Evolutionary conservation across 306 rosid species (phyloP).

Genomic region (Oemleria cerasiformis): DNA sequence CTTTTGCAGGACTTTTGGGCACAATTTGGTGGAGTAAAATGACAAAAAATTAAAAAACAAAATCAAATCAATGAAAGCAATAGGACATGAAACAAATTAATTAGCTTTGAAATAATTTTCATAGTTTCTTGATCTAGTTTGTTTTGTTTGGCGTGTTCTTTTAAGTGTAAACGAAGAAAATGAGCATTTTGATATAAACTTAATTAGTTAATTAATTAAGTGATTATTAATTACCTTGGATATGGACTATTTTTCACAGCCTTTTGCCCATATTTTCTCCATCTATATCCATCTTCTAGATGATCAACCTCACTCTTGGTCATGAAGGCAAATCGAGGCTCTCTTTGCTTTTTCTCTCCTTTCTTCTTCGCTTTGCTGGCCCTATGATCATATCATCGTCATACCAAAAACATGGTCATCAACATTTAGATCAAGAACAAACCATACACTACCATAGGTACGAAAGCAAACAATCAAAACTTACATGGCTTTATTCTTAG

Average conservation of each 20-base stretch:
- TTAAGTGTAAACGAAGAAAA: slow-evolving; percentile 5
- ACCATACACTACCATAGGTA: neutral
- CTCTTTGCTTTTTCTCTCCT: slow-evolving; percentile 68
- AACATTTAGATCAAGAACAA: neutral
- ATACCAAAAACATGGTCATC: too few relatives aligned
- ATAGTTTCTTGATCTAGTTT: neutral
- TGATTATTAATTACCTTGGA: slow-evolving; percentile 49
- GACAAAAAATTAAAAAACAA: neutral
- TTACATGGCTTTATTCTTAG: slow-evolving; percentile 59
- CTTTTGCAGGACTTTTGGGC: neutral
- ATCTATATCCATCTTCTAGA: slow-evolving; percentile 83
- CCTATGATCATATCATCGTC: slow-evolving; percentile 3
- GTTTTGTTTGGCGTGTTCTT: neutral
- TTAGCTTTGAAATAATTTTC: neutral
- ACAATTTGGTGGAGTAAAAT: slow-evolving; percentile 6
- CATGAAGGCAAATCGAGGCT: slow-evolving; percentile 80
- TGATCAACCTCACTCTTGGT: slow-evolving; percentile 94
- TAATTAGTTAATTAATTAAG: neutral
- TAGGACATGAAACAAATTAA: neutral
- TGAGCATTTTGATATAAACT: neutral
- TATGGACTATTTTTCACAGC: slow-evolving; percentile 87
- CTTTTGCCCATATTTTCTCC: slow-evolving; percentile 91
- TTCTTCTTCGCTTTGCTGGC: slow-evolving; percentile 64
- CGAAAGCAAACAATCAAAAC: neutral
- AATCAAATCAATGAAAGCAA: neutral